phyloP scores from a whole-genome alignment of 371 early-diverging fungal species.

The Saksenaea oblongispora region DNA sequence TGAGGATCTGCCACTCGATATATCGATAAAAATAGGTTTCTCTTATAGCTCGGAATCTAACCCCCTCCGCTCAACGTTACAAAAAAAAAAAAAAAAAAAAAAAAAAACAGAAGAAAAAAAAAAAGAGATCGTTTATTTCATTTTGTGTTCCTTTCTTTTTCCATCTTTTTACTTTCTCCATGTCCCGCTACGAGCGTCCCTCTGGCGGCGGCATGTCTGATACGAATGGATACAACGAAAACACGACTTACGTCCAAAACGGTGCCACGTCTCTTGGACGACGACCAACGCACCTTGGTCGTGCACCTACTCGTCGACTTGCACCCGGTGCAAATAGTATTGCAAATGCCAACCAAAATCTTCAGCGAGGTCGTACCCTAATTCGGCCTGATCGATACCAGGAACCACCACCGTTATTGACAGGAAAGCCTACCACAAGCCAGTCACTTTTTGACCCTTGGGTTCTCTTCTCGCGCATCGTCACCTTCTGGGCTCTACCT shows the following conservation, averaged over 20 bases:
- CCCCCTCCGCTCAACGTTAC: constrained; percentile 7
- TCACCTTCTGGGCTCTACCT: constrained; percentile 79
- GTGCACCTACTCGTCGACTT: constrained; percentile 54
- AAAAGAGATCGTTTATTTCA: neutral
- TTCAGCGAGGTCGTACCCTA: constrained; percentile 76
- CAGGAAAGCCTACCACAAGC: constrained; percentile 57
- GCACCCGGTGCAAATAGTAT: constrained; percentile 51
- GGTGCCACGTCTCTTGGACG: constrained; percentile 34
- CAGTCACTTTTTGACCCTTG: constrained; percentile 61
- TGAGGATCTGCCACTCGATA: constrained; percentile 1
- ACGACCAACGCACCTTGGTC: constrained; percentile 42
- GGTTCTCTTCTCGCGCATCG: constrained; percentile 74
- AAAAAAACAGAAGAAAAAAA: neutral
- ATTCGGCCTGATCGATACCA: constrained; percentile 75
- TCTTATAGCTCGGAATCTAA: neutral
- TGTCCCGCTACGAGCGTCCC: constrained; percentile 11
- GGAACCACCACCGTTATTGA: constrained; percentile 70
- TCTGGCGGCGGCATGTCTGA: constrained; percentile 10
- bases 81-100: neutral
- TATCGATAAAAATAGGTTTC: neutral
- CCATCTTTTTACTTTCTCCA: constrained; percentile 8
- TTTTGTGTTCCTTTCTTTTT: constrained; percentile 8
- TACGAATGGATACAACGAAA: constrained; percentile 7
- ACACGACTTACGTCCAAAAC: neutral
- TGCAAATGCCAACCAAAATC: constrained; percentile 51